These are phyloP conservation scores for Bipolaris oryzae DNA, from an alignment of 2,329 filamentous ascomycete genomes.

Conservation along the genomic window DNA sequence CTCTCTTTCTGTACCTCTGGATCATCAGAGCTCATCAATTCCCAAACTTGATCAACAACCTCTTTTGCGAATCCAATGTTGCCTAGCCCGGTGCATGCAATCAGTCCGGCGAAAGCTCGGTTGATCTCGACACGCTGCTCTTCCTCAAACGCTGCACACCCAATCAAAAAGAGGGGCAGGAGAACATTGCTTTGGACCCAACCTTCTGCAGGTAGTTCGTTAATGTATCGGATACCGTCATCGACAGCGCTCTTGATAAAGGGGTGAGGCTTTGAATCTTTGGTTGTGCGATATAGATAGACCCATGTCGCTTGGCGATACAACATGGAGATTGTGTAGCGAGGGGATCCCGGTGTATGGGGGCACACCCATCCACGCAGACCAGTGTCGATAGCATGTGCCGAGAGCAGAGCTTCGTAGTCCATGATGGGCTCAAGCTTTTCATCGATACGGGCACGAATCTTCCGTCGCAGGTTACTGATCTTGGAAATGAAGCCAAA, in stretches of 20 bases:
- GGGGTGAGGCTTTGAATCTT: slow-evolving; percentile 60
- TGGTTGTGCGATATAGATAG: slow-evolving; percentile 66
- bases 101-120: slow-evolving; percentile 60
- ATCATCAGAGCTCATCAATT: slow-evolving; percentile 62
- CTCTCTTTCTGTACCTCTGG: slow-evolving; percentile 51
- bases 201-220: slow-evolving; percentile 59
- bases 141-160: slow-evolving; percentile 64
- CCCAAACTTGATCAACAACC: slow-evolving; percentile 63
- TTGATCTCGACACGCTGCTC: slow-evolving; percentile 62
- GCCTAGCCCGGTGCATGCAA: slow-evolving; percentile 62
- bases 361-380: slow-evolving; percentile 76
- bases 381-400: slow-evolving; percentile 75
- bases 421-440: slow-evolving; percentile 72
- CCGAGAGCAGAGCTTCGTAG: slow-evolving; percentile 73
- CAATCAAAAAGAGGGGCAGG: slow-evolving; percentile 66
- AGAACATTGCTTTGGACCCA: slow-evolving; percentile 65
- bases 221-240: slow-evolving; percentile 62
- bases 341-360: slow-evolving; percentile 58
- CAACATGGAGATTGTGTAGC: slow-evolving; percentile 63
- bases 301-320: slow-evolving; percentile 69
- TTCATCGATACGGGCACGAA: slow-evolving; percentile 69
- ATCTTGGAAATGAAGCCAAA: slow-evolving; percentile 81
- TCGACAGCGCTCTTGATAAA: slow-evolving; percentile 64
- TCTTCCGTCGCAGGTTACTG: slow-evolving; percentile 74
- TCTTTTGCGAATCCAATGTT: slow-evolving; percentile 63